phyloP scores from a whole-genome alignment of 108 stramenopile genomes.

The Cyclostephanos tholiformis region DNA sequence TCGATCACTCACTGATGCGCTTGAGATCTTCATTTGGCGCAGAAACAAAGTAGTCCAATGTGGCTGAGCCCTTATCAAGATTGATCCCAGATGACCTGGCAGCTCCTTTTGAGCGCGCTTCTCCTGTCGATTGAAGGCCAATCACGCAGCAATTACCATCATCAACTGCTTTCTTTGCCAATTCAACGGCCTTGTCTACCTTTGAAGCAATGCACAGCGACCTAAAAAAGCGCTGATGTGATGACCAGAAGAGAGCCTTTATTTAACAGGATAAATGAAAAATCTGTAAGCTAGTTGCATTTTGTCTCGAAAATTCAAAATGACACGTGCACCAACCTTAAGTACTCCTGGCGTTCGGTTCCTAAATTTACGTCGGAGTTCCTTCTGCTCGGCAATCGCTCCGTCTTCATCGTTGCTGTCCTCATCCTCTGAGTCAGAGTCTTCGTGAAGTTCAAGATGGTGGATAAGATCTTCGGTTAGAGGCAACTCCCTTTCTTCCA shows the following conservation, averaged over 20 bases:
- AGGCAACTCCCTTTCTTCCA: not conserved
- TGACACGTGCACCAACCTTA: not conserved
- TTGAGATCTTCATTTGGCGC: slow-evolving; percentile 49
- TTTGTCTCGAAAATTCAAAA: not conserved
- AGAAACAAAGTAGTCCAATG: slow-evolving; percentile 41
- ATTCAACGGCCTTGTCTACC: slow-evolving; percentile 54
- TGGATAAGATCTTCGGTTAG: slow-evolving; percentile 17
- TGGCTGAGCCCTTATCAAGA: slow-evolving; percentile 23
- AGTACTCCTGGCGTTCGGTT: slow-evolving; percentile 5
- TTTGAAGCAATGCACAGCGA: slow-evolving; percentile 68
- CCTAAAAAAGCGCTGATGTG: slow-evolving; percentile 77
- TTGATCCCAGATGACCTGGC: slow-evolving; percentile 36
- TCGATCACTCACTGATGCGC: slow-evolving; percentile 5
- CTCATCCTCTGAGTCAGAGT: slow-evolving; percentile 30
- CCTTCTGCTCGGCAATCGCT: slow-evolving; percentile 14
- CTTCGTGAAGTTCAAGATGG: slow-evolving; percentile 13
- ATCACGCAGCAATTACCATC: slow-evolving; percentile 67
- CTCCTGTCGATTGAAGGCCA: slow-evolving; percentile 71
- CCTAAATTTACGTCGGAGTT: slow-evolving; percentile 37
- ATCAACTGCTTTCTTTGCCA: slow-evolving; percentile 57
- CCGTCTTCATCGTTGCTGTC: slow-evolving; percentile 24
- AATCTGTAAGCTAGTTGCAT: not conserved
- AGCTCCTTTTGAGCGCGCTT: slow-evolving; percentile 55
- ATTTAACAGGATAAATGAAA: not conserved
- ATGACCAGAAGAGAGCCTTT: slow-evolving; percentile 61